Percentiles rank a stretch among this genome's conserved stretches.
Evolutionary conservation across 129 eudicot genomes (phyloP).

Genomic region (Artemisia tridentata): DNA sequence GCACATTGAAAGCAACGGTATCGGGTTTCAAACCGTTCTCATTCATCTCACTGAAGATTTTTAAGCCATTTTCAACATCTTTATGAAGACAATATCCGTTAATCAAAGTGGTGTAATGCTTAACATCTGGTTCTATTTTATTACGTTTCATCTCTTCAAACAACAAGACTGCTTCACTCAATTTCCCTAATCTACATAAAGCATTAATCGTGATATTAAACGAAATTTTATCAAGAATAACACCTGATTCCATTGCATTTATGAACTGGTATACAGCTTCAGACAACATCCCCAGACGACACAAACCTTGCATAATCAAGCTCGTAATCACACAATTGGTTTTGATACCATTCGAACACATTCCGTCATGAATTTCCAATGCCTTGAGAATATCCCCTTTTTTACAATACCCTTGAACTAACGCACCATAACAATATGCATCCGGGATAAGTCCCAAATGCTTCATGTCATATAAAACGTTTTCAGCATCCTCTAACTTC

Average conservation of each 20-base stretch:
- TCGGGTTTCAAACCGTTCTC: constrained; percentile 55
- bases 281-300: constrained; percentile 36
- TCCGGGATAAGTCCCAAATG: constrained; percentile 42
- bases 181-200: constrained; percentile 49
- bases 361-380: constrained; percentile 44
- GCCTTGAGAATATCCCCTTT: constrained; percentile 39
- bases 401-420: constrained; percentile 65
- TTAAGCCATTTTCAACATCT: constrained; percentile 38
- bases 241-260: constrained; percentile 34
- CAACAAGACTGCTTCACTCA: constrained; percentile 51
- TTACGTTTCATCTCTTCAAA: constrained; percentile 56
- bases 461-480: constrained; percentile 56
- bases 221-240: constrained; percentile 50
- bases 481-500: constrained; percentile 63
- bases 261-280: constrained; percentile 49
- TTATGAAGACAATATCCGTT: constrained; percentile 45
- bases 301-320: constrained; percentile 58
- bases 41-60: constrained; percentile 47
- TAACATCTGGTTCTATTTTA: constrained; percentile 50
- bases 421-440: constrained; percentile 43
- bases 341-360: constrained; percentile 53
- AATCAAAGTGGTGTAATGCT: constrained; percentile 75
- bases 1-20: constrained; percentile 52
- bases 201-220: constrained; percentile 56
- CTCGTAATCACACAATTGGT: constrained; percentile 62